These are phyloP conservation scores for Talaromyces sp. DNA, from an alignment of 2,329 filamentous ascomycete species.

Conservation along the genomic window DNA sequence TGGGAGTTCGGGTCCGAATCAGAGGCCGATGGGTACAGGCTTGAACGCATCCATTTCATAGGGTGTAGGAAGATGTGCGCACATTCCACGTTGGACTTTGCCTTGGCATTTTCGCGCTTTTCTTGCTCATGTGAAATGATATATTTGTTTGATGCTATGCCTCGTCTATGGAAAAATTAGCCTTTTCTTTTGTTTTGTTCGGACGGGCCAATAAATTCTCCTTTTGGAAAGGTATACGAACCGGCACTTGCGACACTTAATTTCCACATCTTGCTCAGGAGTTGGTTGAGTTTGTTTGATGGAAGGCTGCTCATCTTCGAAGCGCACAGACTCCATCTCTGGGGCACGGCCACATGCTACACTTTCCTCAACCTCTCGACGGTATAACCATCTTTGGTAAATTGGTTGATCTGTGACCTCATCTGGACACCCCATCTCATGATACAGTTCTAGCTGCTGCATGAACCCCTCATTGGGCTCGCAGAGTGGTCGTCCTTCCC, in stretches of 20 bases:
- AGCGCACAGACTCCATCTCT: slow-evolving; percentile 71
- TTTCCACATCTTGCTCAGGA: slow-evolving; percentile 50
- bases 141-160: slow-evolving; percentile 67
- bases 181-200: neutral
- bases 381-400: slow-evolving; percentile 80
- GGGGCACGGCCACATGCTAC: slow-evolving; percentile 78
- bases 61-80: slow-evolving; percentile 91
- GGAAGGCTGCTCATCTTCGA: slow-evolving; percentile 58
- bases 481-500: slow-evolving; percentile 3
- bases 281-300: slow-evolving; percentile 3
- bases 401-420: slow-evolving; percentile 68
- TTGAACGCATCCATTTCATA: slow-evolving; percentile 88
- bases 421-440: slow-evolving; percentile 70
- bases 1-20: slow-evolving; percentile 20
- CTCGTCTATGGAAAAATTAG: slow-evolving; percentile 48
- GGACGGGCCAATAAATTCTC: neutral
- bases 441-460: slow-evolving; percentile 82
- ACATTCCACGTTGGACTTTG: slow-evolving; percentile 54
- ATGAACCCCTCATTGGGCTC: slow-evolving; percentile 79
- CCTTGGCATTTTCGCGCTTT: slow-evolving; percentile 24
- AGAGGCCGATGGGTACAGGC: slow-evolving; percentile 56
- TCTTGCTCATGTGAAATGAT: slow-evolving; percentile 63
- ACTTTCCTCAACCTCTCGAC: slow-evolving; percentile 66
- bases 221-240: slow-evolving; percentile 41
- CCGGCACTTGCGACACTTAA: slow-evolving; percentile 92